These are phyloP conservation scores for Nakaseomyces glabratus DNA, from an alignment of 1,139 yeast species.

Conservation along the genomic window DNA sequence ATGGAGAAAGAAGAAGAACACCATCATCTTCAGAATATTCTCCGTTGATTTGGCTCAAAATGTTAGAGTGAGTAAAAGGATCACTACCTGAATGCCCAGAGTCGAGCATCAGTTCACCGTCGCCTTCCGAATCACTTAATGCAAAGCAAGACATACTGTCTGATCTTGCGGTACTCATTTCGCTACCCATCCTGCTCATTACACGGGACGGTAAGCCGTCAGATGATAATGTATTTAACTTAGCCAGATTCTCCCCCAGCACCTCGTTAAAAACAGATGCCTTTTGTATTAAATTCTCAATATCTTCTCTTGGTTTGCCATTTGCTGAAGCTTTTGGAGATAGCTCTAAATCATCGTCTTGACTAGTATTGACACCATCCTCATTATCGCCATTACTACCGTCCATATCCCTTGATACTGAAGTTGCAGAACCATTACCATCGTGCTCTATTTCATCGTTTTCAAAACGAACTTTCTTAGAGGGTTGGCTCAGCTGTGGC, in stretches of 20 bases:
- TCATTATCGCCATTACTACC: background rate
- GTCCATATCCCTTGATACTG: background rate
- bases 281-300: slow-evolving; percentile 1
- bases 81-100: background rate
- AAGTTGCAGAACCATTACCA: background rate
- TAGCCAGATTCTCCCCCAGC: background rate
- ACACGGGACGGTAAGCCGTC: background rate
- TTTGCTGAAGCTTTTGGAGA: too few relatives aligned
- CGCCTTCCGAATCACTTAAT: slow-evolving; percentile 19
- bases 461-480: slow-evolving; percentile 6
- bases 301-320: background rate
- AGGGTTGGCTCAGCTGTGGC: background rate
- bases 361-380: background rate
- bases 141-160: slow-evolving; percentile 29
- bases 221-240: slow-evolving; percentile 1
- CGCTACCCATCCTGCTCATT: slow-evolving; percentile 5
- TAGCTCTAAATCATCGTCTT: too few relatives aligned
- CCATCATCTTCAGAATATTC: background rate
- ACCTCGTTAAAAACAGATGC: slow-evolving; percentile 5
- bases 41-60: slow-evolving; percentile 1
- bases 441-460: background rate
- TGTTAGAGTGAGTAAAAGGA: slow-evolving; percentile 5
- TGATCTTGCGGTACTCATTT: slow-evolving; percentile 8
- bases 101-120: background rate
- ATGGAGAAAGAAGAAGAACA: background rate